A percentile compares a stretch with the other conserved stretches of the same genome.
Conservation (phyloP, 1,139 yeast genomes). For the Arxiozyma telluris region DNA sequence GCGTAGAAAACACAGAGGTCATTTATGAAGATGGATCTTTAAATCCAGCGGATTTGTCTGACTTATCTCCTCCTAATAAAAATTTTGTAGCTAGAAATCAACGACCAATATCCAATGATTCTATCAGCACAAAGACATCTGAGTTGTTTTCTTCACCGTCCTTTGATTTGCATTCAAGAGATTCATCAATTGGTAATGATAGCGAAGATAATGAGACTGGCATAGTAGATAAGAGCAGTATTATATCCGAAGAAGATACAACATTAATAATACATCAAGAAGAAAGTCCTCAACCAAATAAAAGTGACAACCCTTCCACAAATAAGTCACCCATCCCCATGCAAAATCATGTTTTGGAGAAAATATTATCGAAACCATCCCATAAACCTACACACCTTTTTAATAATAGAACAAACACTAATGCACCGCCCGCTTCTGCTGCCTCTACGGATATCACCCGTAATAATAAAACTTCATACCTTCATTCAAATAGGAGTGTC, state of each 20-base stretch:
- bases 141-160: constrained; percentile 24
- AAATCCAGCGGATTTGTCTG: constrained; percentile 5
- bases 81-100: constrained; percentile 15
- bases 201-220: constrained; percentile 4
- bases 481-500: constrained; percentile 11
- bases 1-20: neutral
- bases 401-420: constrained; percentile 11
- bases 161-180: constrained; percentile 9
- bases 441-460: neutral
- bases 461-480: constrained; percentile 3
- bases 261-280: constrained; percentile 4
- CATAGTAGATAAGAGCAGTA: constrained; percentile 1
- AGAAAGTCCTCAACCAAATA: neutral
- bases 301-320: neutral
- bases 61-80: constrained; percentile 21
- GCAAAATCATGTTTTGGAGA: neutral
- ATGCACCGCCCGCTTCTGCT: neutral
- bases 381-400: constrained; percentile 7
- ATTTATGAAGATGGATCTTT: neutral
- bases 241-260: constrained; percentile 1
- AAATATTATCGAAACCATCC: constrained; percentile 2
- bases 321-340: neutral
- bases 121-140: constrained; percentile 25
- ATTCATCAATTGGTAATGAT: constrained; percentile 11
- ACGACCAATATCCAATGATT: constrained; percentile 29